A percentile compares a stretch with the other conserved stretches of the same genome.
These are phyloP conservation scores for Pelargonium nanum DNA, from an alignment of 345 rosid genomes.

Conservation along the genomic window DNA sequence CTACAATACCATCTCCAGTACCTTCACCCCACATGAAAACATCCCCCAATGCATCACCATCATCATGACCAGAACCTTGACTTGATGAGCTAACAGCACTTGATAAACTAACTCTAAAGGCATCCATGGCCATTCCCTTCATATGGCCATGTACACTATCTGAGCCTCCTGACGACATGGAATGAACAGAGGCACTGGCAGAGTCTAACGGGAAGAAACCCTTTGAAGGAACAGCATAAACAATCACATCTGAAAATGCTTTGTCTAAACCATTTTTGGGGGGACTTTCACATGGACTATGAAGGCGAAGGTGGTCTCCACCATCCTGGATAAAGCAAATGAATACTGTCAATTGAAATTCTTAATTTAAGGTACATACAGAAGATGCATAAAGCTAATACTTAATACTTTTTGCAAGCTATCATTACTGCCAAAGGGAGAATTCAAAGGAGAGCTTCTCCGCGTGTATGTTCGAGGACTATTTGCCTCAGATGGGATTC, in stretches of 20 bases:
- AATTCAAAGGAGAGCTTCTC: constrained; percentile 80
- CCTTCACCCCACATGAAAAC: constrained; percentile 76
- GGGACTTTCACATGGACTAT: constrained; percentile 92
- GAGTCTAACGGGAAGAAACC: constrained; percentile 78
- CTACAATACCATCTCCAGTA: constrained; percentile 53
- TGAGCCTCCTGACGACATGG: constrained; percentile 92
- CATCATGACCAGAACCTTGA: constrained; percentile 83
- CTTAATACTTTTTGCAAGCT: constrained; percentile 69
- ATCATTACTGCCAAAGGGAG: constrained; percentile 81
- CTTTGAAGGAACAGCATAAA: constrained; percentile 77
- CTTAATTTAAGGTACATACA: constrained; percentile 2
- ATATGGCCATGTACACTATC: constrained; percentile 82
- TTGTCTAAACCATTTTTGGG: constrained; percentile 85
- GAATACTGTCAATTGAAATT: constrained; percentile 10
- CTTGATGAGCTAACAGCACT: constrained; percentile 88
- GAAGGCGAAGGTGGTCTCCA: constrained; percentile 61
- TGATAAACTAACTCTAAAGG: constrained; percentile 91
- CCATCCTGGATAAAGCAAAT: constrained; percentile 46
- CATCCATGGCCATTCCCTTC: constrained; percentile 64
- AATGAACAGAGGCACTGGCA: constrained; percentile 73
- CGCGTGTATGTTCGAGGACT: constrained; percentile 89
- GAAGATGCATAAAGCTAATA: constrained; percentile 7
- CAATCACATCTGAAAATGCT: constrained; percentile 70
- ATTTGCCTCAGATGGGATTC: constrained; percentile 61
- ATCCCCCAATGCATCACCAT: constrained; percentile 72